Evolutionary conservation across 208 protist species (phyloP), one percentile per base, ranked within the genome.

Genomic region (Leishmania tarentolae): DNA sequence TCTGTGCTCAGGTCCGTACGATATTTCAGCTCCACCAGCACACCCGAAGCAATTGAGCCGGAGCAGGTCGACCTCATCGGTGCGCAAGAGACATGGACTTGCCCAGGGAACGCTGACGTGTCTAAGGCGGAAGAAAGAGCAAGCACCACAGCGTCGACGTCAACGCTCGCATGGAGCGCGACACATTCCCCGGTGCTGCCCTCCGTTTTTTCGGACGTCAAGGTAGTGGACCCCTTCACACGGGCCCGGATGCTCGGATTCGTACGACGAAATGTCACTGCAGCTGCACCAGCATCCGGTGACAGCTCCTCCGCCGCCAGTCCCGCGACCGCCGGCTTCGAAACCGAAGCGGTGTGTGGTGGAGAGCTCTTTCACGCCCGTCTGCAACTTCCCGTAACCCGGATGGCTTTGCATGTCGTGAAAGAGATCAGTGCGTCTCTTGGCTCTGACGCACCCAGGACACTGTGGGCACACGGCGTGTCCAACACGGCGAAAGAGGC

Each of bases 401-500:
- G 61, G 28, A 35, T 31, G 19, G 76, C 63, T n/a, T 44, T 28
- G 40, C 42, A 35, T 8, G 31, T 69, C 17, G 46, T 79, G 0
- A 63, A 71, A n/a, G 76, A 52, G 46, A 57, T 79, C n/a, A 47
- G 40, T 61, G 35, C 63, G 15, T 50, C n/a, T 57, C 70, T 42
- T 71, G 15, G 11, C 82, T 24, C 40, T n/a, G 70, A 50, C 46
- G 79, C 72, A 31, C 28, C 75, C 7, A 35, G 3, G 28, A 74
- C 75, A 13, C 53, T 97, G 19, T 96, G 92, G 92, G 94, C 93
- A 37, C 95, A 98, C 82, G 95, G 93, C 19, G 82, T 97, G 6
- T 89, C 93, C 7, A 89, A 85, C 80, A 89, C 88, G 31, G 82
- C 74, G 8, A 96, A 95, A 77, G 88, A 95, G 47, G 94, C 93